These are phyloP conservation scores for Eimeria brunetti DNA, from an alignment of 169 alveolate species.

Conservation along the genomic window DNA sequence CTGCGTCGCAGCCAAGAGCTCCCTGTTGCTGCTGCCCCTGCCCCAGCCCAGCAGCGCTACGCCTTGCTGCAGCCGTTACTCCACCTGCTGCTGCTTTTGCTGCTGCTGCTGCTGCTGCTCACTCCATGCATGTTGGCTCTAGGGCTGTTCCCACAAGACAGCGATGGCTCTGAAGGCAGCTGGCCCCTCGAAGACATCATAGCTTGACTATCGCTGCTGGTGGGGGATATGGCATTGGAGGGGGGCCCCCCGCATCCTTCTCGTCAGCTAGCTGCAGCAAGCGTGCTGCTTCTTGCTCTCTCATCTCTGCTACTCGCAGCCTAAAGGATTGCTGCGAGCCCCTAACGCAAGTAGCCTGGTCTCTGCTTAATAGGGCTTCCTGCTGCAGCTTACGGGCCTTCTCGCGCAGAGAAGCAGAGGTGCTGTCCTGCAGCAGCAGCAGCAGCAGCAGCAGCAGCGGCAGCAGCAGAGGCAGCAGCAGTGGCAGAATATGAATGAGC, in stretches of 20 bases:
- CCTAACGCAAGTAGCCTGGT: constrained; percentile 53
- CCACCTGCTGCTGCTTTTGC: neutral
- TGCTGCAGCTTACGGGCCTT: constrained; percentile 52
- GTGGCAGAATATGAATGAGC: neutral
- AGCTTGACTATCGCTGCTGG: neutral
- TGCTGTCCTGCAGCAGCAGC: constrained; percentile 29
- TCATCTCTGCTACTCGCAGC: constrained; percentile 12
- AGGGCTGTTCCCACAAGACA: neutral
- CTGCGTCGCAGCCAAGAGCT: too few species aligned
- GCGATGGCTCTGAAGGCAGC: neutral
- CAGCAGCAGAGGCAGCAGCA: constrained; percentile 9
- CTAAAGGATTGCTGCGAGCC: constrained; percentile 37
- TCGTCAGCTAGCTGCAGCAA: constrained; percentile 15
- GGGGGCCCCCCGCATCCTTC: neutral
- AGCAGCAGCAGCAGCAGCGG: neutral
- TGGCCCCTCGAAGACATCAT: constrained; percentile 1
- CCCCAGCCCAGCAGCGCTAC: constrained; percentile 6
- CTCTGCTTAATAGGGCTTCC: constrained; percentile 42
- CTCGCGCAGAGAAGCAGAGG: constrained; percentile 43
- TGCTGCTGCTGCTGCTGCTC: constrained; percentile 11
- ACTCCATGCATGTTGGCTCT: neutral
- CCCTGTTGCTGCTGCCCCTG: neutral
- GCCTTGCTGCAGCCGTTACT: neutral
- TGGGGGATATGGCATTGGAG: neutral
- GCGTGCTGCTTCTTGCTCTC: constrained; percentile 55